Base-by-base conservation (phyloP, 345 rosid species). In the Cardamine chenopodiifolia region DNA sequence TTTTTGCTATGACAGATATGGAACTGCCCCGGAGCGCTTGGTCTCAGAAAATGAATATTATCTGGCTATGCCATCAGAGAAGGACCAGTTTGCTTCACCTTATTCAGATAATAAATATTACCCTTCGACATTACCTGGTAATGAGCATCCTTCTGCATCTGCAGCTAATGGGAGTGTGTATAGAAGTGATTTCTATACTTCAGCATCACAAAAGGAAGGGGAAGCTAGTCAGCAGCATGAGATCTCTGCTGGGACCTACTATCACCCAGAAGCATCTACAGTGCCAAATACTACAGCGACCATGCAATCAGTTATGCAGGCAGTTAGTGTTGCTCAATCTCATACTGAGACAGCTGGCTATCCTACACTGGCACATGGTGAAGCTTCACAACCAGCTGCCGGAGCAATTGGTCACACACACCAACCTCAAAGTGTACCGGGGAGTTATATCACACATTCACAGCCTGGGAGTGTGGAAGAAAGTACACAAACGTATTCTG, bases 171-270 rank as follows among this genome's bases (percentile, higher is more conserved):
- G 63, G 63, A 71, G 42, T 66, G 49, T 58, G 47, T 50, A 71
- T 72, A 65, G 47, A 48, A 18, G 66, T 56, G 80, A 74, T 64
- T 37, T 69, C 3, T 55, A 73, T 76, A 54, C 68, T 42, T 56
- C 19, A 6, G 52, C 78, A 37, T 64, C 68, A 61, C 79, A 83
- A 52, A 73, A 76, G 20, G 70, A 73, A 65, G 72, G 62, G 35
- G 77, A 67, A 73, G 45, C 62, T 54, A 70, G 50, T 67, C 71
- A 69, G 77, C 83, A 65, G 71, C 76, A 8, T 53, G 79, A 60
- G 39, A 63, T 32, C 54, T 29, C 62, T 47, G 31, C 72, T 68
- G 72, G 37, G 20, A 49, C 67, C 22, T 73, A 75, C 39, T 39
- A 45, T 44, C 73, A 60, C 47, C 44, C 62, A 48, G 52, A 19